A percentile compares a stretch with the other conserved stretches of the same genome.
These are phyloP conservation scores for Flammula alnicola DNA, from an alignment of 1,284 basidiomycete genomes.

Conservation along the genomic window DNA sequence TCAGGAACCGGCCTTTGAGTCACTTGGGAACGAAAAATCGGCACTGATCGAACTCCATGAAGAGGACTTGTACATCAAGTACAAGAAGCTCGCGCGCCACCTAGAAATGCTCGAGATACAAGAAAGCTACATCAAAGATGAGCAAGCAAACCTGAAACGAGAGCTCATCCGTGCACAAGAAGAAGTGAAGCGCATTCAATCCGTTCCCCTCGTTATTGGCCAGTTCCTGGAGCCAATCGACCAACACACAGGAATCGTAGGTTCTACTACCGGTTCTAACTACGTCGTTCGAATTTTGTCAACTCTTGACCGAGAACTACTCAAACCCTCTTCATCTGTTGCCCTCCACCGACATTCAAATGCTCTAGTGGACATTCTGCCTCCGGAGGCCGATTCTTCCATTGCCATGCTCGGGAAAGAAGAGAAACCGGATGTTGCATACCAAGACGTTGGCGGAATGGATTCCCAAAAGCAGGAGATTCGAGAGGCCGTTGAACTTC, in stretches of 20 bases:
- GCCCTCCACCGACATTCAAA: slow-evolving; percentile 99
- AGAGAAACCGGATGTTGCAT: slow-evolving; percentile 92
- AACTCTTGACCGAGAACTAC: slow-evolving; percentile 94
- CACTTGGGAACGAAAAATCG: slow-evolving; percentile 87
- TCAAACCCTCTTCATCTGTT: slow-evolving; percentile 97
- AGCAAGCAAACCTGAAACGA: slow-evolving; percentile 96
- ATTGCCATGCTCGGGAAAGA: slow-evolving; percentile 94
- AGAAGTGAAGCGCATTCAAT: slow-evolving; percentile 99
- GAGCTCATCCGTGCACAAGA: slow-evolving; percentile 98
- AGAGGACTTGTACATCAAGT: slow-evolving; percentile 94
- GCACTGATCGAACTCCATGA: slow-evolving; percentile 86
- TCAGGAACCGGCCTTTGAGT: slow-evolving; percentile 90
- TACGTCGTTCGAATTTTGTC: slow-evolving; percentile 98
- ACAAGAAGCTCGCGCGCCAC: slow-evolving; percentile 92
- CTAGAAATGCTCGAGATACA: slow-evolving; percentile 94
- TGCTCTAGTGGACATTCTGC: slow-evolving; percentile 97
- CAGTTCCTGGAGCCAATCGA: slow-evolving; percentile 99
- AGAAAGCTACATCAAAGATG: slow-evolving; percentile 99
- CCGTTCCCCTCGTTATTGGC: slow-evolving; percentile 98
- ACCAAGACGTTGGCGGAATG: slow-evolving; percentile 95
- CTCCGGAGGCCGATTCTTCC: slow-evolving; percentile 97
- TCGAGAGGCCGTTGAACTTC: slow-evolving; percentile 96
- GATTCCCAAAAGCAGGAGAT: slow-evolving; percentile 99
- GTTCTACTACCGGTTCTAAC: slow-evolving; percentile 97
- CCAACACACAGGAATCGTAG: slow-evolving; percentile 96